A percentile compares a stretch with the other conserved stretches of the same genome.
These are phyloP conservation scores for Chlorociboria aeruginascens DNA, from an alignment of 495 filamentous ascomycete genomes.

Conservation along the genomic window DNA sequence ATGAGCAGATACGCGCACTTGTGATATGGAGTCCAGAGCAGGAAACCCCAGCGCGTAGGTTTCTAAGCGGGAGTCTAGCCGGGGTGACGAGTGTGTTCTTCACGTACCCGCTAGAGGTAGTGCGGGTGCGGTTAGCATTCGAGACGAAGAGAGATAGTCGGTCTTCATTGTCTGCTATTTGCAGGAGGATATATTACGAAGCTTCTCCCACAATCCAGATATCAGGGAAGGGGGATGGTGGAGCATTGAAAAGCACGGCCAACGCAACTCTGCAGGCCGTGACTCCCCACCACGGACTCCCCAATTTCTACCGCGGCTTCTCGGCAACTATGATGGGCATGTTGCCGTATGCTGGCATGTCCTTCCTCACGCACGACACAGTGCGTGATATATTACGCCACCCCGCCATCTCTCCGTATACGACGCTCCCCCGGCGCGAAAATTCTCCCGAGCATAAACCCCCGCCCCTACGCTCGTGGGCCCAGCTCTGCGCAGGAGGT, in stretches of 20 bases:
- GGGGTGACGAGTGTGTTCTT: slow-evolving; percentile 86
- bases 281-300: slow-evolving; percentile 52
- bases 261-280: slow-evolving; percentile 5
- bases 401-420: slow-evolving; percentile 52
- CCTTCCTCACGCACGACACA: slow-evolving; percentile 93
- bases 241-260: background rate
- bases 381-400: slow-evolving; percentile 67
- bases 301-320: slow-evolving; percentile 95
- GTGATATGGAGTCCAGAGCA: slow-evolving; percentile 58
- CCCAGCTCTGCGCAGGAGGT: slow-evolving; percentile 74
- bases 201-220: slow-evolving; percentile 19
- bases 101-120: slow-evolving; percentile 88
- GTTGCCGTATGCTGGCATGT: slow-evolving; percentile 92
- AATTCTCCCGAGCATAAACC: slow-evolving; percentile 42
- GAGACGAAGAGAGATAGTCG: slow-evolving; percentile 65
- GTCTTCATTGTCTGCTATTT: slow-evolving; percentile 57
- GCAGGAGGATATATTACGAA: slow-evolving; percentile 76
- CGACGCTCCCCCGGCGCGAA: slow-evolving; percentile 37
- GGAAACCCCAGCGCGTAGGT: slow-evolving; percentile 68
- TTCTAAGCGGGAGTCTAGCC: slow-evolving; percentile 68
- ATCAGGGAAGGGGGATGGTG: background rate
- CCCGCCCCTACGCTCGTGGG: slow-evolving; percentile 60
- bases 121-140: slow-evolving; percentile 85
- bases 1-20: slow-evolving; percentile 78
- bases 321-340: slow-evolving; percentile 81